A percentile compares a stretch with the other conserved stretches of the same genome.
phyloP scores from a whole-genome alignment of 1,284 basidiomycete genomes.

The Sphaerobolus stellatus region DNA sequence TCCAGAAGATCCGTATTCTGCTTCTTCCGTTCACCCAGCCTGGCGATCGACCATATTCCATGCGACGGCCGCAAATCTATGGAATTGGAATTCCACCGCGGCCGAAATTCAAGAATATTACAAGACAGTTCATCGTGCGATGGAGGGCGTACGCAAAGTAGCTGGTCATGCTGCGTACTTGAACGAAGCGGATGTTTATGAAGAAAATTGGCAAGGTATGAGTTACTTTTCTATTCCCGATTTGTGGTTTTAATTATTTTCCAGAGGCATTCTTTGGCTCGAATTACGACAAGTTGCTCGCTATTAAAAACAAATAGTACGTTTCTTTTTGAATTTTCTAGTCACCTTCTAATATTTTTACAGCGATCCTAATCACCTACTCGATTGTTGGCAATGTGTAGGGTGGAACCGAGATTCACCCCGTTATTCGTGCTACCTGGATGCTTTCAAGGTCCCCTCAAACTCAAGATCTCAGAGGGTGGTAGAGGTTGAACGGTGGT shows the following conservation, averaged over 20 bases:
- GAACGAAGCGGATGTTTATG: constrained; percentile 61
- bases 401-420: no score
- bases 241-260: no score
- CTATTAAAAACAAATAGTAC: no score
- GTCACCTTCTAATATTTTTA: no score
- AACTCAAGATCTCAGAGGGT: no score
- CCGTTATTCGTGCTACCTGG: no score
- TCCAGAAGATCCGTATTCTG: neutral
- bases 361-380: constrained; percentile 51
- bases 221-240: no score
- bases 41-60: constrained; percentile 26
- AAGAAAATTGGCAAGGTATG: constrained; percentile 49
- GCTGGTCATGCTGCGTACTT: constrained; percentile 21
- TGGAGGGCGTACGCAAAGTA: constrained; percentile 22
- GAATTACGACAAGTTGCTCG: no score
- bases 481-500: no score
- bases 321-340: no score
- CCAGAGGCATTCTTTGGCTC: no score
- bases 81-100: constrained; percentile 45
- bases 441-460: no score
- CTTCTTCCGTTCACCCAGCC: constrained; percentile 19
- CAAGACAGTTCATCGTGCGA: constrained; percentile 20
- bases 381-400: constrained; percentile 28
- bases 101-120: constrained; percentile 38
- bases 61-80: constrained; percentile 21